Base-by-base conservation (phyloP, 1,139 yeast genomes). In the Blastobotrys niveus region DNA sequence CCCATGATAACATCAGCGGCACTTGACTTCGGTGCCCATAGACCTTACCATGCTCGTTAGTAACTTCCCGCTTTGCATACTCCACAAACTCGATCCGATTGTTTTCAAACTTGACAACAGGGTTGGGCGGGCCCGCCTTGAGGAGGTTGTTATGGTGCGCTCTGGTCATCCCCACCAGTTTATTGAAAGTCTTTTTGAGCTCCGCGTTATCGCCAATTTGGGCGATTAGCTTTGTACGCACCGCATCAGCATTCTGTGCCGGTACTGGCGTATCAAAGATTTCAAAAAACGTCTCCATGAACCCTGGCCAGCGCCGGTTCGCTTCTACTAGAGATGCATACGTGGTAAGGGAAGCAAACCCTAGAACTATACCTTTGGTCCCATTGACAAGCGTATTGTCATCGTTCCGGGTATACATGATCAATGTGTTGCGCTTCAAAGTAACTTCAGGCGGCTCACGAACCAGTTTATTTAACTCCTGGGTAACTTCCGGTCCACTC, bases 1-100 rank as follows among this genome's bases (percentile, higher is more conserved):
- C 94, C 95, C 95, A 87, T 9, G 95, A 80, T 33, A 84, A 68
- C 43, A 85, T 68, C 32, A 87, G 67, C 0, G 96, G 96, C 4
- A 85, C 54, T 60, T 87, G 96, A 0, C 6, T 2, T 5, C 43
- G 32, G n/a, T n/a, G n/a, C n/a, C n/a, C n/a, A n/a, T n/a, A n/a
- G n/a, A n/a, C n/a, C n/a, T n/a, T n/a, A n/a, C n/a, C n/a, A n/a
- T n/a, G n/a, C n/a, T n/a, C n/a, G n/a, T n/a, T n/a, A n/a, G n/a
- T n/a, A n/a, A n/a, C n/a, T n/a, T n/a, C n/a, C n/a, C n/a, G n/a
- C n/a, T n/a, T n/a, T n/a, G n/a, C n/a, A n/a, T n/a, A n/a, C n/a
- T n/a, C n/a, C n/a, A n/a, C n/a, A n/a, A n/a, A n/a, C n/a, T n/a
- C n/a, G n/a, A n/a, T n/a, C n/a, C n/a, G n/a, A n/a, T n/a, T n/a